These are phyloP conservation scores for Malbranchea cinnamomea DNA, from an alignment of 2,329 filamentous ascomycete genomes.

Conservation along the genomic window DNA sequence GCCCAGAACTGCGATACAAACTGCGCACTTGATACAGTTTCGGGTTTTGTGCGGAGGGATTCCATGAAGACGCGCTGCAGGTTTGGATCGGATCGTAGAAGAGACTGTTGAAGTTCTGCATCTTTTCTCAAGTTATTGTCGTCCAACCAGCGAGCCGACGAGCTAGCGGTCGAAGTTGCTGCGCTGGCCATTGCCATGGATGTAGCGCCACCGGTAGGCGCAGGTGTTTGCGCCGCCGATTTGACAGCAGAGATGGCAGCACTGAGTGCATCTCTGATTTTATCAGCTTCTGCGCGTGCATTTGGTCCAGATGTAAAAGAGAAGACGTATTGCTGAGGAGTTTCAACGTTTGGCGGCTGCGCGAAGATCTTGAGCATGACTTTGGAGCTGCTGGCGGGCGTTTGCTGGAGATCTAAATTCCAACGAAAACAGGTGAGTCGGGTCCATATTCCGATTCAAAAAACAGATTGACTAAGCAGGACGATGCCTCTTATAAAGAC, in stretches of 20 bases:
- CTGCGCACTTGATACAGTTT: constrained; percentile 61
- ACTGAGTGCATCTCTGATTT: constrained; percentile 68
- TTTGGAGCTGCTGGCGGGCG: constrained; percentile 71
- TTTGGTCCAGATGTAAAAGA: constrained; percentile 67
- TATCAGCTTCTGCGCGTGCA: constrained; percentile 70
- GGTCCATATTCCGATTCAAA: constrained; percentile 3
- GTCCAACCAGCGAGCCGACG: constrained; percentile 56
- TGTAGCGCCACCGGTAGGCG: constrained; percentile 39
- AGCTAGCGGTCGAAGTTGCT: constrained; percentile 34
- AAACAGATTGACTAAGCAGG: constrained; percentile 2
- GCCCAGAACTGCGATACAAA: constrained; percentile 95
- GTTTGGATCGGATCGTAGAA: constrained; percentile 64
- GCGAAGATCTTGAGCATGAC: constrained; percentile 89
- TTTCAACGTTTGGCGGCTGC: constrained; percentile 40
- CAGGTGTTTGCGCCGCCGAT: constrained; percentile 19
- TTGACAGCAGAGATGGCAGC: constrained; percentile 59
- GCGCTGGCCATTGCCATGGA: constrained; percentile 68
- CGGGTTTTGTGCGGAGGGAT: constrained; percentile 66
- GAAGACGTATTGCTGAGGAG: constrained; percentile 61
- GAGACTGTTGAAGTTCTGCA: constrained; percentile 69
- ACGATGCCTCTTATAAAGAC: background rate
- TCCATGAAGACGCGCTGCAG: constrained; percentile 80
- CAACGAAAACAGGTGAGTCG: constrained; percentile 4
- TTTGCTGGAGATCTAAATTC: constrained; percentile 73
- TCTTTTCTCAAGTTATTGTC: constrained; percentile 64